These are phyloP conservation scores for Flaveria ramosissima DNA, from an alignment of 129 eudicot species.

Conservation along the genomic window DNA sequence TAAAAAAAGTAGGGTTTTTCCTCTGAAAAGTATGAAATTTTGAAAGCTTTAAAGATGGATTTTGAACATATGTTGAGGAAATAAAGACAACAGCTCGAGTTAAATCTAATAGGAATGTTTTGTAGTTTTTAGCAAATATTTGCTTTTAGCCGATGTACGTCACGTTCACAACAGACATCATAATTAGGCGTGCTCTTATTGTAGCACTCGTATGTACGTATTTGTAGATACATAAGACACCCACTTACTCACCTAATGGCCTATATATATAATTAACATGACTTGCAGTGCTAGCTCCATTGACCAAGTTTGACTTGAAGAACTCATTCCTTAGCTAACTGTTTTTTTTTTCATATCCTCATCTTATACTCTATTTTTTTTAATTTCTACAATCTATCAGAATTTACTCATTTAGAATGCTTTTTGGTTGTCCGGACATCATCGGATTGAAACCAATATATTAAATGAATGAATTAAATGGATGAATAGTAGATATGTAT, in stretches of 20 bases:
- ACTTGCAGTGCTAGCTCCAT: not conserved
- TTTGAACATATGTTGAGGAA: constrained; percentile 20
- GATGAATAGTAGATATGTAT: too few relatives aligned
- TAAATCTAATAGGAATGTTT: constrained; percentile 44
- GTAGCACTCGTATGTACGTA: constrained; percentile 6
- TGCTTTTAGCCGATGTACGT: constrained; percentile 43
- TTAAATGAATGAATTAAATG: too few relatives aligned
- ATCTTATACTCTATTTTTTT: too few relatives aligned
- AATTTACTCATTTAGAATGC: too few relatives aligned
- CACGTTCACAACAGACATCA: constrained; percentile 42
- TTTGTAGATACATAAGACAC: not conserved
- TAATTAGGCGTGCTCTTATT: constrained; percentile 66
- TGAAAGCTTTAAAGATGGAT: constrained; percentile 17
- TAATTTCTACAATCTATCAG: too few relatives aligned
- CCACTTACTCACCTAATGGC: not conserved
- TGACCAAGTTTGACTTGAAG: constrained; percentile 20
- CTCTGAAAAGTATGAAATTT: constrained; percentile 23
- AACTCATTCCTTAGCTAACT: not conserved
- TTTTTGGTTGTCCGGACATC: too few relatives aligned
- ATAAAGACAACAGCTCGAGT: constrained; percentile 49
- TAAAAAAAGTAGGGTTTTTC: not conserved
- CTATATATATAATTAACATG: constrained; percentile 10
- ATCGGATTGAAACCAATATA: too few relatives aligned
- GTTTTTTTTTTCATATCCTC: too few relatives aligned
- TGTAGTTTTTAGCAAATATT: constrained; percentile 22